Percentiles rank a stretch among this genome's conserved stretches.
Evolutionary conservation across 345 rosid genomes (phyloP).

Genomic region (Brassica carinata): DNA sequence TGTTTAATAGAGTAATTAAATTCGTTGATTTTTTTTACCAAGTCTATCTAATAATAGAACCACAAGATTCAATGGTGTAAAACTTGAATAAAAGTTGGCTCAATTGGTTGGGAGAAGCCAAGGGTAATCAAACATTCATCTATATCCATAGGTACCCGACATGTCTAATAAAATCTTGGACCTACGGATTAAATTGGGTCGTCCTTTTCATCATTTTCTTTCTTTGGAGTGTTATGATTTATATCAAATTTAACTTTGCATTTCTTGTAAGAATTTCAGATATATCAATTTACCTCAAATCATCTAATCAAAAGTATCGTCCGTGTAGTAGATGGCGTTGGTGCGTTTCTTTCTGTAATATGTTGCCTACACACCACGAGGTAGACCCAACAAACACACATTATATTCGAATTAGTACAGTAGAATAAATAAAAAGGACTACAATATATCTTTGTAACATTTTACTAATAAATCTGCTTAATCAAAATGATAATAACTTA

Average conservation of each 20-base stretch:
- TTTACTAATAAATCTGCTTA: background rate
- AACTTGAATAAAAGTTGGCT: constrained; percentile 22
- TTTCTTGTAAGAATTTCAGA: background rate
- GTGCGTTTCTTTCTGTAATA: constrained; percentile 39
- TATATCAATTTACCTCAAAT: constrained; percentile 20
- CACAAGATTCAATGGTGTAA: background rate
- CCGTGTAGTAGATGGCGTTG: constrained; percentile 32
- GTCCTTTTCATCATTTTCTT: constrained; percentile 39
- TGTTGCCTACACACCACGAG: constrained; percentile 38
- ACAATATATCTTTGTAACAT: background rate
- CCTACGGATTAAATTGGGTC: constrained; percentile 40
- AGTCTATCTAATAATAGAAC: constrained; percentile 3
- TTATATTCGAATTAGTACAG: constrained; percentile 17
- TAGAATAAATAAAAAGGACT: background rate
- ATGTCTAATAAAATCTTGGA: constrained; percentile 38
- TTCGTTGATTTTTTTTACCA: background rate
- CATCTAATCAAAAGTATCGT: constrained; percentile 19
- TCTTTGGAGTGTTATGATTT: background rate
- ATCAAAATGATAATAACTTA: background rate
- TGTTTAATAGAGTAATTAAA: background rate
- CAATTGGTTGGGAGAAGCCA: constrained; percentile 38
- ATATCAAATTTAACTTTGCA: no score
- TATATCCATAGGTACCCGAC: constrained; percentile 39
- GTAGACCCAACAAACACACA: constrained; percentile 28
- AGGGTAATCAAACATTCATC: constrained; percentile 28